Evolutionary conservation across 805 yeast genomes (phyloP).

Genomic region (Soucietia sequanensis): DNA sequence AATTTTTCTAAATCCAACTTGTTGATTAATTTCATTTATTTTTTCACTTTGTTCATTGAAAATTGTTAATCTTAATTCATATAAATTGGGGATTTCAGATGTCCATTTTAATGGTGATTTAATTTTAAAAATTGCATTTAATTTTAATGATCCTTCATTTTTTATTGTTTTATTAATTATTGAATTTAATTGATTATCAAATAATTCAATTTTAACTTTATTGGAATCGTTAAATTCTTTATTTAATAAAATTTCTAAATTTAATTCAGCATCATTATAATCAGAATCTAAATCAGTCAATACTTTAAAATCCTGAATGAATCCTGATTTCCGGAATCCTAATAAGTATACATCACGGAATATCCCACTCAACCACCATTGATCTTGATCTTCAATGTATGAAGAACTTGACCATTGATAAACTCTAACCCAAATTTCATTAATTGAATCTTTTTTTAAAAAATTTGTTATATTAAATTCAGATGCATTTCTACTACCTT

Average conservation of each 20-base stretch:
- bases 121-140: conserved; percentile 6
- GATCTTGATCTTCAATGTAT: conserved; percentile 38
- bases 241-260: conserved; percentile 3
- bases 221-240: background rate
- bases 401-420: conserved; percentile 31
- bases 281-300: conserved; percentile 15
- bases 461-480: conserved; percentile 25
- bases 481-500: conserved; percentile 32
- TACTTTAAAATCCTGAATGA: conserved; percentile 25
- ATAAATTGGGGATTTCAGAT: conserved; percentile 31
- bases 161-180: conserved; percentile 3
- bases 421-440: conserved; percentile 22
- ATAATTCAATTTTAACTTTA: conserved; percentile 4
- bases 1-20: conserved; percentile 27
- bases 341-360: conserved; percentile 33
- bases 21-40: conserved; percentile 14
- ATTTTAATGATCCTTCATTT: conserved; percentile 1
- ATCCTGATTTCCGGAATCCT: conserved; percentile 18
- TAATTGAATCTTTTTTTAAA: conserved; percentile 3
- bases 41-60: conserved; percentile 4
- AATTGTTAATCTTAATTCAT: conserved; percentile 15
- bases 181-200: background rate
- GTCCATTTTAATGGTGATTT: conserved; percentile 26
- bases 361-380: conserved; percentile 41
- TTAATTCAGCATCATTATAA: conserved; percentile 8